Evolutionary conservation across 2,329 filamentous ascomycete genomes (phyloP).

Genomic region (Fusarium keratoplasticum): DNA sequence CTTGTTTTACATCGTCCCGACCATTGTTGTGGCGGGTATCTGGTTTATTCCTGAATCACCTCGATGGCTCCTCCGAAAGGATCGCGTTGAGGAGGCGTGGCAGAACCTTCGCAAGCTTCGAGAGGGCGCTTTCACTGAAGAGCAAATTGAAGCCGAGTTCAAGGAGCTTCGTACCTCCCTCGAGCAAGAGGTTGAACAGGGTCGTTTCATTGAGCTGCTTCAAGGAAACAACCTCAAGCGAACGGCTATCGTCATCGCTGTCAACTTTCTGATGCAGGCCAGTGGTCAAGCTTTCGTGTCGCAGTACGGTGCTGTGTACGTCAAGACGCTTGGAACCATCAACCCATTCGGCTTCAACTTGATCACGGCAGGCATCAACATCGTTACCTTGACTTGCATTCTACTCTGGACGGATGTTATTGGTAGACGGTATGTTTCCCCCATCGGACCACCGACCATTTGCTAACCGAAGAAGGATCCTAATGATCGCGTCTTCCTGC

Average conservation of each 20-base stretch:
- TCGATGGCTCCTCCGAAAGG: slow-evolving; percentile 38
- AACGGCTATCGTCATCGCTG: slow-evolving; percentile 18
- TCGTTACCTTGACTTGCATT: neutral
- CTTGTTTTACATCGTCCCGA: slow-evolving; percentile 38
- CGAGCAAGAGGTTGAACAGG: slow-evolving; percentile 36
- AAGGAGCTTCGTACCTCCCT: slow-evolving; percentile 12
- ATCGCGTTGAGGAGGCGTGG: slow-evolving; percentile 31
- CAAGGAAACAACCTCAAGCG: slow-evolving; percentile 23
- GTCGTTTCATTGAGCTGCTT: slow-evolving; percentile 19
- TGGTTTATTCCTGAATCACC: slow-evolving; percentile 44
- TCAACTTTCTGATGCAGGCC: slow-evolving; percentile 35
- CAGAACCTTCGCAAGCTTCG: slow-evolving; percentile 17
- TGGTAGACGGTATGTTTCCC: slow-evolving; percentile 20
- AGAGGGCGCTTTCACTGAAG: slow-evolving; percentile 23
- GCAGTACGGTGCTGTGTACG: slow-evolving; percentile 37
- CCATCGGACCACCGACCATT: rapidly evolving
- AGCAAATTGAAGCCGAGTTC: slow-evolving; percentile 35
- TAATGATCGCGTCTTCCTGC: slow-evolving; percentile 28
- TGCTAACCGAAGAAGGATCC: neutral
- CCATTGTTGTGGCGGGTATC: slow-evolving; percentile 19
- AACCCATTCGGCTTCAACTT: slow-evolving; percentile 44
- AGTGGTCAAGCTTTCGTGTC: slow-evolving; percentile 39
- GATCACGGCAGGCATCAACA: slow-evolving; percentile 37
- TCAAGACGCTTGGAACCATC: slow-evolving; percentile 36
- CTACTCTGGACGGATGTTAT: slow-evolving; percentile 13